Base-by-base conservation (phyloP, 1,139 yeast species). In the Blastobotrys proliferans region DNA sequence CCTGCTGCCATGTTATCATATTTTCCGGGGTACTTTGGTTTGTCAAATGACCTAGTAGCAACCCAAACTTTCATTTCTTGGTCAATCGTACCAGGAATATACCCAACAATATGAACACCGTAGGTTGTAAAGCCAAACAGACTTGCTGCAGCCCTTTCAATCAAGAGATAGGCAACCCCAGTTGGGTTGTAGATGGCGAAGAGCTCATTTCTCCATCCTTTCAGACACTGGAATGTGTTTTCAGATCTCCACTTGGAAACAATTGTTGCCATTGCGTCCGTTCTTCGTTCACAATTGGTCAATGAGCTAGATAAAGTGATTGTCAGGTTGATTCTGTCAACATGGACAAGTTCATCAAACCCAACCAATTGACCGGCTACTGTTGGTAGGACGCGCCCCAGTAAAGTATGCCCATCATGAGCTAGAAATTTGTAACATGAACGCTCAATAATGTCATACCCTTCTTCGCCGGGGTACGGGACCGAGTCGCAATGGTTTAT, bases 1-100 rank as follows among this genome's bases (percentile, higher is more conserved):
- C 98, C 98, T 0, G 96, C 98, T 5, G 92, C 86, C 1, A 94
- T 86, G 59, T 90, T 92, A 61, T 92, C 98, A 35, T 88, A 72
- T 85, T 79, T 83, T 0, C 86, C 83, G 0, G 98, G 97, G 66
- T 79, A 88, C 0, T 97, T 92, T 14, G 84, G 82, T 59, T 92
- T 92, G 1, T 79, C 72, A 10, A 68, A 60, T 0, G 97, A 75
- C 51, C 98, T 70, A 49, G 86, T 69, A 0, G 98, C 96, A 4
- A 90, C 73, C 97, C 97, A 92, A 45, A 92, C 57, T 55, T 78
- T 75, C 35, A 79, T 55, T 0, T 73, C 74, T 6, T 62, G 56
- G 0, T 39, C 19, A 5, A 64, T 56, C 18, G 70, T 61, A 10
- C 69, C 63, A 0, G 80, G 74, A 0, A 83, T 69, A 53, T 77